Evolutionary conservation across 108 stramenopile species (phyloP).

Genomic region (Skeletonema menzelii): DNA sequence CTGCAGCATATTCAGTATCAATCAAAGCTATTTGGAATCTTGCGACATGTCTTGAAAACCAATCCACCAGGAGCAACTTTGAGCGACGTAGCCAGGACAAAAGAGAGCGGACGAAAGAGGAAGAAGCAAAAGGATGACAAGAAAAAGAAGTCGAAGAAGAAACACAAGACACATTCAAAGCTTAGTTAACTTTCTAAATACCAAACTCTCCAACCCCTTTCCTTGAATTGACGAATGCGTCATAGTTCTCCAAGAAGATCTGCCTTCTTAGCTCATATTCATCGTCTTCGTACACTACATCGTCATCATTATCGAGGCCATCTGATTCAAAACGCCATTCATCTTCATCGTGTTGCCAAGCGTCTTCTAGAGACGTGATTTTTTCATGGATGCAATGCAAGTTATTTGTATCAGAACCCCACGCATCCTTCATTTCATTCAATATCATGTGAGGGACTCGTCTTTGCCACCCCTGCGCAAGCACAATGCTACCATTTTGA

Average conservation of each 20-base stretch:
- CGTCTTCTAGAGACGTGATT: conserved; percentile 23
- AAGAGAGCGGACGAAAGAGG: conserved; percentile 1
- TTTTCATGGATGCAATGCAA: conserved; percentile 37
- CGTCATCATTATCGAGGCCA: conserved; percentile 52
- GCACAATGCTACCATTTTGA: conserved; percentile 28
- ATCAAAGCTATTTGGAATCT: conserved; percentile 22
- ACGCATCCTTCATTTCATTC: conserved; percentile 63
- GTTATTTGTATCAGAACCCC: conserved; percentile 54
- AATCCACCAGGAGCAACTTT: background rate
- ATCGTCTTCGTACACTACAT: conserved; percentile 60
- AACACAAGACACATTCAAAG: background rate
- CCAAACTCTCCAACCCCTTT: conserved; percentile 78
- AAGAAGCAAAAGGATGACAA: conserved; percentile 5
- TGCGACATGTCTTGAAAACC: background rate
- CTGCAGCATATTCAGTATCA: conserved; percentile 75
- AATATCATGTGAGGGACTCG: conserved; percentile 62
- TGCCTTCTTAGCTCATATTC: conserved; percentile 65
- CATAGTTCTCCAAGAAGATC: conserved; percentile 58
- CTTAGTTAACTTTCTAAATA: conserved; percentile 19
- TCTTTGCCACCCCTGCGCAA: conserved; percentile 59
- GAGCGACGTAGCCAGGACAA: background rate
- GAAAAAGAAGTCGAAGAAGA: background rate
- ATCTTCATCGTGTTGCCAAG: conserved; percentile 51
- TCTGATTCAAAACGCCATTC: conserved; percentile 35
- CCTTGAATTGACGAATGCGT: conserved; percentile 35